Percentiles rank a stretch among this genome's conserved stretches.
Conservation (phyloP, 495 filamentous ascomycete species). For the Penicillium manginii region DNA sequence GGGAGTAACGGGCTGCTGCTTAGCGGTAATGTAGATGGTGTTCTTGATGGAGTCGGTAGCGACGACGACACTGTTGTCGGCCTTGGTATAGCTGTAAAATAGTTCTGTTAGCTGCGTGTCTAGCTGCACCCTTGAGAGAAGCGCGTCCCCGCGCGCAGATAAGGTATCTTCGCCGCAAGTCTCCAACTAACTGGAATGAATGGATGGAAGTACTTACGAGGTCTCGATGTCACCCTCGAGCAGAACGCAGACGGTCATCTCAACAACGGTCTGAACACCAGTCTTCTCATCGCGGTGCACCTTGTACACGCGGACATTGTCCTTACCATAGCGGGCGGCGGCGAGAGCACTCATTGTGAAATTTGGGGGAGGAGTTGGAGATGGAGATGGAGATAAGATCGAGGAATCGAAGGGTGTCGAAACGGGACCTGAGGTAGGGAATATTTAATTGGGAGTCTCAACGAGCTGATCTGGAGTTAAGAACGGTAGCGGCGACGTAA, state of each 20-base stretch:
- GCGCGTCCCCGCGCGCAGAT: not conserved
- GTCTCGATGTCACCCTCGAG: conserved; percentile 89
- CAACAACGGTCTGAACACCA: conserved; percentile 79
- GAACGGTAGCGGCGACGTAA: not conserved
- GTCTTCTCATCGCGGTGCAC: conserved; percentile 78
- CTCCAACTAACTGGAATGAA: not conserved
- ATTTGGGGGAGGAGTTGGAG: conserved; percentile 4
- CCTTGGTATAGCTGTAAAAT: conserved; percentile 74
- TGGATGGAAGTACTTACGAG: conserved; percentile 59
- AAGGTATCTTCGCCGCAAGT: conserved; percentile 4
- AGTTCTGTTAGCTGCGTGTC: not conserved
- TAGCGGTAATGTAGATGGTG: conserved; percentile 91
- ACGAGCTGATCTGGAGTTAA: conserved; percentile 1
- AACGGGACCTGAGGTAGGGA: not conserved
- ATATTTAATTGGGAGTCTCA: not conserved
- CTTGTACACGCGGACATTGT: conserved; percentile 98
- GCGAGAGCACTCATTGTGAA: conserved; percentile 53
- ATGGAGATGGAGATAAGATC: conserved; percentile 1
- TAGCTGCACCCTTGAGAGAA: too few species aligned
- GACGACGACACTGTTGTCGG: conserved; percentile 94
- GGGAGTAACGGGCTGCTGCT: conserved; percentile 89
- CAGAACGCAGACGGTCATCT: conserved; percentile 92
- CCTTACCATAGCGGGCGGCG: conserved; percentile 88
- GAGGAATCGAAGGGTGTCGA: not conserved
- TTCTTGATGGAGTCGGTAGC: conserved; percentile 99